Evolutionary conservation across 345 rosid species (phyloP).

Genomic region (Kandelia obovata): DNA sequence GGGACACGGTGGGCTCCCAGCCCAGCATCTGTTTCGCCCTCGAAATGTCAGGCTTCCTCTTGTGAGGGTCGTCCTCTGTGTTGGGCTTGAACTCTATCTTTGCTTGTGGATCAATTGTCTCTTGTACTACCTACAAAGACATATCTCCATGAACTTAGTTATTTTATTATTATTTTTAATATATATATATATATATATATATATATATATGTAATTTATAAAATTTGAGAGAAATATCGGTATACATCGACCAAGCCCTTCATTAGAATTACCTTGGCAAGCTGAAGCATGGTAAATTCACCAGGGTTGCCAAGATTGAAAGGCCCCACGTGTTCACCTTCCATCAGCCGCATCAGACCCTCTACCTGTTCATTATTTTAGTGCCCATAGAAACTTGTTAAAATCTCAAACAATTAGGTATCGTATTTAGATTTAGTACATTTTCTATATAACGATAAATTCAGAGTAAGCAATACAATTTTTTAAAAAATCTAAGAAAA

Average conservation of each 20-base stretch:
- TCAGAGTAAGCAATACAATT: neutral
- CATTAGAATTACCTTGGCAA: neutral
- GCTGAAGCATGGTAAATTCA: conserved; percentile 6
- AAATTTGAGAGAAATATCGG: neutral
- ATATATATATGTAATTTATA: neutral
- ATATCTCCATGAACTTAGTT: neutral
- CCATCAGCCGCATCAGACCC: conserved; percentile 2
- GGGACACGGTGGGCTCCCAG: conserved; percentile 74
- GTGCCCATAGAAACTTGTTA: too few species aligned
- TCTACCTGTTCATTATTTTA: neutral
- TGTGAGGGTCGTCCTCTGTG: neutral
- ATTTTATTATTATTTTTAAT: too few species aligned
- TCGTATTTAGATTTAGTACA: too few species aligned
- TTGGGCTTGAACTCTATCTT: conserved; percentile 80
- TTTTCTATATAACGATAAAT: too few species aligned
- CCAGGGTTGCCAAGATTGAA: conserved; percentile 1
- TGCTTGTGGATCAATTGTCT: neutral
- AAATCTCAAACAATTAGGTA: too few species aligned
- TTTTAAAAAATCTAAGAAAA: neutral
- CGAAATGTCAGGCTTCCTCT: neutral
- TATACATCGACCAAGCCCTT: too few species aligned
- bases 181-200: neutral
- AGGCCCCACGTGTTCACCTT: neutral
- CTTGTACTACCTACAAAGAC: neutral
- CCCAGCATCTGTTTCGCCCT: conserved; percentile 33